Base-by-base conservation (phyloP, 805 yeast species). In the Kuraishia piskuri region DNA sequence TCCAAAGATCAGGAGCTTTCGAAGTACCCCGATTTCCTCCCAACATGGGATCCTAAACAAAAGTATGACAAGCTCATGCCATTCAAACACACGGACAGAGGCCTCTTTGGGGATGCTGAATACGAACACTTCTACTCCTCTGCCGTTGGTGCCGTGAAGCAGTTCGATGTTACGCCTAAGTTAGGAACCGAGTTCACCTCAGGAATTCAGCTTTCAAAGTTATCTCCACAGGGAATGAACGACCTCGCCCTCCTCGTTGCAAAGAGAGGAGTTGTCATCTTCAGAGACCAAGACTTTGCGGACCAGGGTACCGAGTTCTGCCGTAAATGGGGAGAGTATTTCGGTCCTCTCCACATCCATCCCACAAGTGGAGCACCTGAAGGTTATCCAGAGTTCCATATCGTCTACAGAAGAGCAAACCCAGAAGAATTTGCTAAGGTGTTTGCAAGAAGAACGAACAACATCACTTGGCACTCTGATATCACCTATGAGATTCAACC, bases 401-500 rank as follows among this genome's bases (percentile, higher is more conserved):
- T 73, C 31, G 70, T 73, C 26, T 73, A 72, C 57, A 44, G 64
- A 75, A 50, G 64, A 73, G 53, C 66, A 73, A 22, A 70, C 56
- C 26, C 57, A 55, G 40, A 20, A 53, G 45, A 55, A 58, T 46
- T 59, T 55, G 21, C 54, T 55, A 49, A 54, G 54, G 52, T 58
- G 57, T 22, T 59, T 58, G 59, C 58, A 55, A 44, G 59, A 57
- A 65, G 68, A 59, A 67, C 70, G 52, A 65, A 69, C 57, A 65
- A 71, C 52, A 65, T 74, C 25, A 61, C 65, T 21, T 77, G 77
- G 73, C 80, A 76, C 60, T 69, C 79, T 7, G 80, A 76, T 59
- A 75, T 83, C 46, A 78, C 88, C 37, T 84, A 82, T 61, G 90
- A 85, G 66, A 72, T 74, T 55, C 88, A 83, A 63, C 86, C 90